A percentile compares a stretch with the other conserved stretches of the same genome.
phyloP scores from a whole-genome alignment of 139 green algal species.

The Yamagishiella unicocca region DNA sequence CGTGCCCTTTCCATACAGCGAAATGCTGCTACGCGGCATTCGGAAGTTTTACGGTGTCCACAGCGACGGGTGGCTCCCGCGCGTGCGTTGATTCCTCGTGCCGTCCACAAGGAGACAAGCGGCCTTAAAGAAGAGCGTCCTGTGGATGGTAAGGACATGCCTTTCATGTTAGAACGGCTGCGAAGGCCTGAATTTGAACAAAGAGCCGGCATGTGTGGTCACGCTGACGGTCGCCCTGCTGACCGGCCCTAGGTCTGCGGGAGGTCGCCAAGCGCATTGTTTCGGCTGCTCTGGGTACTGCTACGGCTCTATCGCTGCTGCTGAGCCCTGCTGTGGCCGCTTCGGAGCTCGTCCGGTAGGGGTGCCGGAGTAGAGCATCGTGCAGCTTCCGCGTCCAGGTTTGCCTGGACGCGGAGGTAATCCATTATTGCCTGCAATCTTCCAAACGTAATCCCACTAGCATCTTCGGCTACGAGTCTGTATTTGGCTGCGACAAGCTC shows the following conservation, averaged over 20 bases:
- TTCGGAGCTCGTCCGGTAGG: conserved; percentile 38
- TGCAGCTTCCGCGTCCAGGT: too few species aligned
- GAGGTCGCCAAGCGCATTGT: background rate
- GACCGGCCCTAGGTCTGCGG: background rate
- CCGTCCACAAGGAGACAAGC: background rate
- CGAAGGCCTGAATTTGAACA: too few species aligned
- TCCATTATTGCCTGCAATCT: too few species aligned
- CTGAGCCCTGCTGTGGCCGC: conserved; percentile 27
- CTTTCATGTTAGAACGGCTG: too few species aligned
- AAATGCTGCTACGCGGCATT: background rate
- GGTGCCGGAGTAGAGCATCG: too few species aligned
- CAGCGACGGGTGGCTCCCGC: conserved; percentile 1
- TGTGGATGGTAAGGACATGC: background rate
- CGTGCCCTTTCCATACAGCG: background rate
- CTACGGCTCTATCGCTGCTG: background rate
- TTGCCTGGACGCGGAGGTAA: too few species aligned
- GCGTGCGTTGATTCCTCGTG: background rate
- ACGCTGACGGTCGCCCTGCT: background rate
- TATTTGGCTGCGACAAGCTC: too few species aligned
- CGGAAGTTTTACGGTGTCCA: background rate
- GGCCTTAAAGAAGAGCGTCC: background rate
- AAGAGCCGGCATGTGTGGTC: conserved; percentile 4
- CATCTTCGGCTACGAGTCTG: too few species aligned
- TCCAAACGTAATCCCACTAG: too few species aligned
- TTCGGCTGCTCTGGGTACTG: background rate